These are phyloP conservation scores for Aspergillus sp. DNA, from an alignment of 2,329 filamentous ascomycete species.

Conservation along the genomic window DNA sequence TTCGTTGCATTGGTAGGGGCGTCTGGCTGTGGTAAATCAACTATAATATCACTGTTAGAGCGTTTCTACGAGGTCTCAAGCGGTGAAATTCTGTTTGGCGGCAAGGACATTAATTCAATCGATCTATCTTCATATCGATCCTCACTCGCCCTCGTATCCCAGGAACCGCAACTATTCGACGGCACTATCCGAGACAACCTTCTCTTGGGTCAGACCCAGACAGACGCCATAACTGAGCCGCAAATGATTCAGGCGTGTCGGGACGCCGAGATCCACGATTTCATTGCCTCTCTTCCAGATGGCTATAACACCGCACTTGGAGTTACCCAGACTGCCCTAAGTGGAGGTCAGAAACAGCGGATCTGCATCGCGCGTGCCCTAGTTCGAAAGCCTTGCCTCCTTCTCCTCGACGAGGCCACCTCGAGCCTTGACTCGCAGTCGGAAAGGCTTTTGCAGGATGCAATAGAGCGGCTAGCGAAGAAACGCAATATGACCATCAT, in stretches of 20 bases:
- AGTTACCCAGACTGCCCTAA: conserved; percentile 52
- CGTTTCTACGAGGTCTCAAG: conserved; percentile 54
- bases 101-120: conserved; percentile 45
- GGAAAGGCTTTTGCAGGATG: conserved; percentile 49
- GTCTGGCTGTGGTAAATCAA: conserved; percentile 67
- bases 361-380: conserved; percentile 60
- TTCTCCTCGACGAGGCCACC: conserved; percentile 62
- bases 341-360: conserved; percentile 60
- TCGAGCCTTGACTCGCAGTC: conserved; percentile 58
- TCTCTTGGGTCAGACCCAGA: conserved; percentile 49
- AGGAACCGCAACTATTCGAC: conserved; percentile 50
- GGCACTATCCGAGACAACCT: conserved; percentile 51
- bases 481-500: conserved; percentile 37
- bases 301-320: conserved; percentile 64
- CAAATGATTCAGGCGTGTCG: conserved; percentile 56
- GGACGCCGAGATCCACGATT: conserved; percentile 70
- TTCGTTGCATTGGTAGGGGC: conserved; percentile 63
- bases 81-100: conserved; percentile 55
- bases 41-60: conserved; percentile 58
- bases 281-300: conserved; percentile 62
- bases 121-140: conserved; percentile 41
- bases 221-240: conserved; percentile 17
- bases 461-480: conserved; percentile 33
- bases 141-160: conserved; percentile 49
- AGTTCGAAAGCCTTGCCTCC: conserved; percentile 53